These are phyloP conservation scores for Paratinospora sagittata DNA, from an alignment of 164 flowering plant species.

Conservation along the genomic window DNA sequence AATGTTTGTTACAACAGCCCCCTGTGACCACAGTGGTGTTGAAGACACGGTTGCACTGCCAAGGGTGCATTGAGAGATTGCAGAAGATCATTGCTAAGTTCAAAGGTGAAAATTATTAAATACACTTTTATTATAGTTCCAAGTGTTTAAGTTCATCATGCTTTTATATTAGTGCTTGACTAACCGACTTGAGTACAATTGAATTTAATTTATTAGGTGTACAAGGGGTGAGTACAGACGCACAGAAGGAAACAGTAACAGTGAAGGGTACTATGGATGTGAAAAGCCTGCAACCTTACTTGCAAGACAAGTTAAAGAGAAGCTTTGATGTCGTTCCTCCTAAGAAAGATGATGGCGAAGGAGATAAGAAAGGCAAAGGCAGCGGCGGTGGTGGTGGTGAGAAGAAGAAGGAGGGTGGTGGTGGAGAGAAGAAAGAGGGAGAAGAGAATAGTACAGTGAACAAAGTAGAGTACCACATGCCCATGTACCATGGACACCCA, in stretches of 20 bases:
- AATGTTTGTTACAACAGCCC: no score
- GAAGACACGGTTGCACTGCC: conserved; percentile 70
- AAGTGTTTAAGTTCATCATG: no score
- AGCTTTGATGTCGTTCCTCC: conserved; percentile 57
- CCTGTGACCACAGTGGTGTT: conserved; percentile 41
- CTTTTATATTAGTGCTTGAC: no score
- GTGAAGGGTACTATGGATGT: conserved; percentile 75
- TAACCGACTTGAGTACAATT: no score
- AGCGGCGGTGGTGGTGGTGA: background rate
- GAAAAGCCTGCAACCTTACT: conserved; percentile 37
- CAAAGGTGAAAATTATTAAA: no score
- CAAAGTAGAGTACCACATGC: conserved; percentile 17
- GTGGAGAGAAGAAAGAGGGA: conserved; percentile 13
- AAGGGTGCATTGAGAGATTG: conserved; percentile 70
- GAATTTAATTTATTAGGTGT: no score
- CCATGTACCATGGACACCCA: background rate
- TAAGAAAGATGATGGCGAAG: conserved; percentile 10
- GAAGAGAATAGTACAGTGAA: conserved; percentile 6
- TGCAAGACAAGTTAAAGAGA: conserved; percentile 53
- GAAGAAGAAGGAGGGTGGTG: conserved; percentile 11
- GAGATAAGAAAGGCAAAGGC: conserved; percentile 6
- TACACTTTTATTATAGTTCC: no score
- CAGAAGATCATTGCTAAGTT: conserved; percentile 34
- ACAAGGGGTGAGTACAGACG: conserved; percentile 38
- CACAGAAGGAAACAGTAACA: conserved; percentile 51